A percentile compares a stretch with the other conserved stretches of the same genome.
phyloP scores from a whole-genome alignment of 2,329 filamentous ascomycete species.

The Xylariales sp. region DNA sequence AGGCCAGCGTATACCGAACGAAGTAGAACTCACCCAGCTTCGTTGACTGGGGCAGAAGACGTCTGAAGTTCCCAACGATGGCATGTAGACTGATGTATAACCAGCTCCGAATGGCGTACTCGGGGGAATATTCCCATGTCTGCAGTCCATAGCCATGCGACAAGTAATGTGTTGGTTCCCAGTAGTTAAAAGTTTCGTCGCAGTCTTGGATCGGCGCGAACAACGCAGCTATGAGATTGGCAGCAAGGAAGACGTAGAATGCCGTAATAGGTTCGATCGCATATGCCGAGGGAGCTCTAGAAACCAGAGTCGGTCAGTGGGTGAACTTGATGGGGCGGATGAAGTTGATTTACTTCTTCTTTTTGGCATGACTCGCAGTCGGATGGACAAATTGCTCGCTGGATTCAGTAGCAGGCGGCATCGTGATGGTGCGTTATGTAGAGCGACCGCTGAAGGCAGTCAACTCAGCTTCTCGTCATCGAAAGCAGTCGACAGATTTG shows the following conservation, averaged over 20 bases:
- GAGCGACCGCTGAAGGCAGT: constrained; percentile 1
- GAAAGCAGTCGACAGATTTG: constrained; percentile 2
- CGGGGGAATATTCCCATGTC: constrained; percentile 97
- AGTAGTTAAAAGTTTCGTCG: constrained; percentile 99
- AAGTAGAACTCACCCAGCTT: constrained; percentile 83
- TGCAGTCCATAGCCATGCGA: constrained; percentile 89
- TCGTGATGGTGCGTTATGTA: constrained; percentile 6
- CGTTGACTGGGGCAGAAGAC: constrained; percentile 56
- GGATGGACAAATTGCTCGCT: constrained; percentile 23
- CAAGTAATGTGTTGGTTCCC: constrained; percentile 94
- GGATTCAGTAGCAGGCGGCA: constrained; percentile 9
- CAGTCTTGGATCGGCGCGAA: constrained; percentile 95
- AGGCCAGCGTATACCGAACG: constrained; percentile 69
- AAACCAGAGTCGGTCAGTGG: neutral
- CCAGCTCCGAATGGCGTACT: constrained; percentile 95
- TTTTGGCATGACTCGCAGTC: constrained; percentile 26
- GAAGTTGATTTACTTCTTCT: constrained; percentile 18
- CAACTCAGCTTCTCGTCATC: constrained; percentile 1
- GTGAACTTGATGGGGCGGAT: neutral
- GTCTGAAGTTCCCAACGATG: constrained; percentile 60
- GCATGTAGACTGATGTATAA: constrained; percentile 81
- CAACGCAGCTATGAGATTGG: constrained; percentile 70
- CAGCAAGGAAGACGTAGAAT: constrained; percentile 74
- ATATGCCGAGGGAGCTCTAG: constrained; percentile 49
- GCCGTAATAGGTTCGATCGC: constrained; percentile 67